Base-by-base conservation (phyloP, 1,284 basidiomycete genomes). In the Cerioporus squamosus region DNA sequence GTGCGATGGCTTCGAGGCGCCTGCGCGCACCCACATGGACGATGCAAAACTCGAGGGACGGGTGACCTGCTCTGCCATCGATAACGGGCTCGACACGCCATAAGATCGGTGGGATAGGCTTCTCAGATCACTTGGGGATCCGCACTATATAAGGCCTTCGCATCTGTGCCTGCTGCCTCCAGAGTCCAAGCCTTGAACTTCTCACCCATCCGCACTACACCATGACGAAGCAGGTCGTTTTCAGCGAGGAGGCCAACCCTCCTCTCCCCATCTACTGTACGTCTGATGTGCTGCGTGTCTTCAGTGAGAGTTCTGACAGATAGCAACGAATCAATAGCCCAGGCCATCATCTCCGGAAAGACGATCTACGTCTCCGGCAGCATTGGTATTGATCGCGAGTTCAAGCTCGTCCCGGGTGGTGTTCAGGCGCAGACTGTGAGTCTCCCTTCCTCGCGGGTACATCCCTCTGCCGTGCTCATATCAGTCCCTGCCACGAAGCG, bases 351-450 rank as follows among this genome's bases (percentile, higher is more conserved):
- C 24, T 83, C 82, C 3, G 76, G 74, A 17, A 75, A 76, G 51
- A 80, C 81, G 12, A 79, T 87, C 7, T 88, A 85, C 60, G 78
- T 80, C 36, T 87, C 85, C 14, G 86, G 86, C 20, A 85, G 80
- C 65, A 80, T 88, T 50, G 86, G 86, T 9, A 80, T 77, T 43
- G 76, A 76, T 43, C 74, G 74, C 9, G 79, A 86, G 22, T 76
- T 78, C 49, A 76, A 75, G 50, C 69, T 88, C 24, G 77, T 85
- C 7, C 75, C 79, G 62, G 84, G 84, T 2, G 82, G 82, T 7
- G 78, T 86, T 26, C 73, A 79, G 59, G 77, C 73, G 6, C 81
- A 86, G 63, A 83, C 83, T 4, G 83, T 85, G 64, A 66, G 79
- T 59, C 17, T 9, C 29, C 36, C 23, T 10, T 20, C 24, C 15